Evolutionary conservation across 2,329 filamentous ascomycete species (phyloP).

Genomic region (Lachnellula cervina): DNA sequence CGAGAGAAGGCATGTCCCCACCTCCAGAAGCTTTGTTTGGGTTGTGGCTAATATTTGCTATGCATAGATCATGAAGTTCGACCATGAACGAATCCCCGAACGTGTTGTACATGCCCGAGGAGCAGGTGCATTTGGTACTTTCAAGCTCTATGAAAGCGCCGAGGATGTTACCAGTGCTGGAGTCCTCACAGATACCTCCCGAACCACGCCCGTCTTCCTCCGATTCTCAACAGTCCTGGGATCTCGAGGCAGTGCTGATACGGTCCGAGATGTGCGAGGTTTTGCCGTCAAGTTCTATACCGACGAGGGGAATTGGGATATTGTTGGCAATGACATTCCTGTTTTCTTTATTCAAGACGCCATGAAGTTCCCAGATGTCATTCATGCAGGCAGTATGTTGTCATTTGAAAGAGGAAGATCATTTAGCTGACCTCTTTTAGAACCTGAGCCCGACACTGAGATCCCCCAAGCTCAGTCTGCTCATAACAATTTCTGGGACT

Average conservation of each 20-base stretch:
- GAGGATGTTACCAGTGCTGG: constrained; percentile 58
- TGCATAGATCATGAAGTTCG: constrained; percentile 64
- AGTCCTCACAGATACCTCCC: constrained; percentile 62
- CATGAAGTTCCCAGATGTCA: constrained; percentile 68
- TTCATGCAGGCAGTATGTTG: constrained; percentile 39
- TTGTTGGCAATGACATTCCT: constrained; percentile 70
- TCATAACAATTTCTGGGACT: constrained; percentile 77
- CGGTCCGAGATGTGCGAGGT: constrained; percentile 75
- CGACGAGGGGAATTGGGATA: constrained; percentile 70
- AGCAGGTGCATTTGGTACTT: constrained; percentile 60
- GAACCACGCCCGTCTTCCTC: constrained; percentile 62
- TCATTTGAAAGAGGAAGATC: not conserved
- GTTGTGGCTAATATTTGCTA: not conserved
- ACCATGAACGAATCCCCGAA: constrained; percentile 68
- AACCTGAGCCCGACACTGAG: constrained; percentile 67
- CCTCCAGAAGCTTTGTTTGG: not conserved
- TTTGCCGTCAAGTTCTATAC: constrained; percentile 79
- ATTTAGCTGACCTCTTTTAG: constrained; percentile 45
- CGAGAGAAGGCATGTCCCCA: constrained; percentile 62
- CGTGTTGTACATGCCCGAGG: constrained; percentile 62
- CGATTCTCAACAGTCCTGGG: constrained; percentile 77
- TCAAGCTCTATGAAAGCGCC: constrained; percentile 60
- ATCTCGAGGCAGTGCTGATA: constrained; percentile 71
- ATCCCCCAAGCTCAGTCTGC: constrained; percentile 66
- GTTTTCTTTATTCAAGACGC: constrained; percentile 75